phyloP scores from a whole-genome alignment of 2,329 filamentous ascomycete genomes.

The Alternaria gaisen region DNA sequence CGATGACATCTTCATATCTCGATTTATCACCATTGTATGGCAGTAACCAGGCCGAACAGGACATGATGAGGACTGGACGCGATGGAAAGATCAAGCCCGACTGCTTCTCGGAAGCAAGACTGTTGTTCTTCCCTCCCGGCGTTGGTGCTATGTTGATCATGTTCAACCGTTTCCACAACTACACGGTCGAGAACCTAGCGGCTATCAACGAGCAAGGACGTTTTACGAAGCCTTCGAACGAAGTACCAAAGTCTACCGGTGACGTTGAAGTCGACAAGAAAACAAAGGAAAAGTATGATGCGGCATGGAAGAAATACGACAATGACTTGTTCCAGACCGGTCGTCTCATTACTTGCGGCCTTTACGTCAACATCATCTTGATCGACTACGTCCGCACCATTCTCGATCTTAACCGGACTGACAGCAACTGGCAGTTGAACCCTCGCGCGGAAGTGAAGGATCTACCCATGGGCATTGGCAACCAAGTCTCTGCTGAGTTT shows the following conservation, averaged over 20 bases:
- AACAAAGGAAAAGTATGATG: constrained; percentile 38
- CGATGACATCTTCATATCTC: constrained; percentile 76
- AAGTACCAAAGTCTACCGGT: constrained; percentile 31
- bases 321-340: constrained; percentile 63
- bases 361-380: constrained; percentile 64
- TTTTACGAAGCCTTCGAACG: constrained; percentile 70
- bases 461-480: constrained; percentile 77
- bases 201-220: constrained; percentile 85
- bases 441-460: constrained; percentile 73
- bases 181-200: constrained; percentile 79
- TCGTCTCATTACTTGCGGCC: constrained; percentile 61
- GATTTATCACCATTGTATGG: constrained; percentile 79
- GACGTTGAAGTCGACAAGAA: constrained; percentile 55
- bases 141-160: constrained; percentile 73
- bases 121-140: constrained; percentile 73
- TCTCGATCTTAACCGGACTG: constrained; percentile 69
- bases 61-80: constrained; percentile 69
- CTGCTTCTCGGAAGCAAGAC: constrained; percentile 71
- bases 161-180: constrained; percentile 83
- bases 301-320: constrained; percentile 49
- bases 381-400: constrained; percentile 65
- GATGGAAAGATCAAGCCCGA: constrained; percentile 77
- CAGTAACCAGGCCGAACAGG: constrained; percentile 71
- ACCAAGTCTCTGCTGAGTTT: constrained; percentile 87
- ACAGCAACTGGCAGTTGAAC: constrained; percentile 83